Conservation (phyloP, 306 rosid species). For the Rosa rugosa region DNA sequence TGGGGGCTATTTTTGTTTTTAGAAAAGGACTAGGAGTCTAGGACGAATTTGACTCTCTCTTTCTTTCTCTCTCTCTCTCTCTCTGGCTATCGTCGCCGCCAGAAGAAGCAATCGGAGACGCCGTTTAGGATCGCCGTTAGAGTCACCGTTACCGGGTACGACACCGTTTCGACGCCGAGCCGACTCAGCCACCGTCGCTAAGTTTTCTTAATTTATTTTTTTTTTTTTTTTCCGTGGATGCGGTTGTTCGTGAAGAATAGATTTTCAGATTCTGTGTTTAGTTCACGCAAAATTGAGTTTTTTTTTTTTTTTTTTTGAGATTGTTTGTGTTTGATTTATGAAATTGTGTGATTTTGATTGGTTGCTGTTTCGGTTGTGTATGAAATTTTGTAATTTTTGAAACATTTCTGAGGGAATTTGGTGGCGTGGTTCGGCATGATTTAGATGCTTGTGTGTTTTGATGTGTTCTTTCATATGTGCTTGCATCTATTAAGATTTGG, state of each 20-base stretch:
- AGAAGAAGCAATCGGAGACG: conserved; percentile 1
- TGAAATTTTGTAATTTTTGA: not conserved
- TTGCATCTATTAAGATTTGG: not conserved
- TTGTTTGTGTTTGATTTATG: not conserved
- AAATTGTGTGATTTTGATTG: not conserved
- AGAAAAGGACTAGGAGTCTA: not conserved
- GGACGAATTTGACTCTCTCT: not conserved
- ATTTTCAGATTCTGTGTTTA: not conserved
- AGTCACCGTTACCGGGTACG: not conserved
- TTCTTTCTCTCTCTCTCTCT: not conserved
- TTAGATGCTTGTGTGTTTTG: not conserved
- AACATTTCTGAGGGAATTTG: not conserved
- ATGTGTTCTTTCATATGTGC: not conserved
- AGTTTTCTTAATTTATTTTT: no score
- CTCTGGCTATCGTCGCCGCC: conserved; percentile 7
- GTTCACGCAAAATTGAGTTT: not conserved
- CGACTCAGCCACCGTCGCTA: not conserved
- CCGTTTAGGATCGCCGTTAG: not conserved
- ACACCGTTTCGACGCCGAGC: not conserved
- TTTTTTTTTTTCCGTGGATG: not conserved
- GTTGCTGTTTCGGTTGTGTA: not conserved
- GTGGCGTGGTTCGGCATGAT: not conserved
- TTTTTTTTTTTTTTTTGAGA: not conserved
- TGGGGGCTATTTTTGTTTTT: not conserved
- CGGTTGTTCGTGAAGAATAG: not conserved